Evolutionary conservation across 2,329 filamentous ascomycete species (phyloP), one percentile per base, ranked within the genome.

Genomic region (Didymella pinodella): DNA sequence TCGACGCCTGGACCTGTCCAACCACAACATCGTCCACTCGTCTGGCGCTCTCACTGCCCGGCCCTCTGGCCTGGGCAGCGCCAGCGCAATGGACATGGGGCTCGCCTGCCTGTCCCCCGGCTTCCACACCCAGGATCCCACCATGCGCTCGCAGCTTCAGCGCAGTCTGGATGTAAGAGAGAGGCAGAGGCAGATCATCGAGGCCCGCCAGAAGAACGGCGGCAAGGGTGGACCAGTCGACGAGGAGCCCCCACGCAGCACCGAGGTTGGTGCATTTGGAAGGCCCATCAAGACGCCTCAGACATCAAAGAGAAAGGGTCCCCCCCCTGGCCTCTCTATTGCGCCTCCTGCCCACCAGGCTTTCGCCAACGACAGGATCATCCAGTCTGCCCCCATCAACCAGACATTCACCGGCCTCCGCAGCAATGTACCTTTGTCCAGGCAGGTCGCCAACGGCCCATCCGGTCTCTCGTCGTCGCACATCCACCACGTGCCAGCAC

Each of bases 351-450:
- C 93, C 6, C 93, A 96, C 65, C 88, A 95, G 68, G 90, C 93
- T 62, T 98, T 98, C 73, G 92, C 93, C 68, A 88, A 93, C 72
- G 95, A 99, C 82, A 86, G 95, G 68, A 93, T 98, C 34, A 96
- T 99, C 61, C 95, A 99, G 79, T 99, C 95, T 4, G 95, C 95
- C 7, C 95, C 95, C 16, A 85, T 99, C 25, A 89, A 96, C 69
- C 94, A 97, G 75, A 96, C 92, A 36, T 99, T 99, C 75, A 97
- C 95, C 7, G 93, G 94, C 60, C 88, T 95, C 60, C 88, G 96
- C 74, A 75, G 72, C 54, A 77, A 76, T 48, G 70, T 74, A 5
- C 90, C 91, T 0, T 80, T 91, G 58, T 91, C 90, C 44, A 86
- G 92, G 50, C 92, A 95, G 75, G 83, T 93, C 54, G 85, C 87